Conservation (phyloP, 495 filamentous ascomycete genomes). For the Pyrenopolyporus hunteri region DNA sequence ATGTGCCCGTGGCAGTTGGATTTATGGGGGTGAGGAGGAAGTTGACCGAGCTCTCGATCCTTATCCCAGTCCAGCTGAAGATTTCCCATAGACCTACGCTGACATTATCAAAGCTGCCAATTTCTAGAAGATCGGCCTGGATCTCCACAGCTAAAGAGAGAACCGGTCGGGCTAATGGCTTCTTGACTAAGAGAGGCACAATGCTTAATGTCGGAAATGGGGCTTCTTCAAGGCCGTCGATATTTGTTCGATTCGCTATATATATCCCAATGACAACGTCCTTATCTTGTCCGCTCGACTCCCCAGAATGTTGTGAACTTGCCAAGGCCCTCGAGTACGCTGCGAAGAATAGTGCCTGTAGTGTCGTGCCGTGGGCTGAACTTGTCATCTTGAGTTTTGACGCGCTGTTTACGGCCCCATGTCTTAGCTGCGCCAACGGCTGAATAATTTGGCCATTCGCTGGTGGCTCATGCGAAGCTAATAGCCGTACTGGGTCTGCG, state of each 20-base stretch:
- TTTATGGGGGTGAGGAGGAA: conserved; percentile 52
- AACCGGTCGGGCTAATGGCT: conserved; percentile 2
- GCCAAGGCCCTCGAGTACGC: conserved; percentile 44
- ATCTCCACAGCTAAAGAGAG: conserved; percentile 41
- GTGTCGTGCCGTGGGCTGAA: conserved; percentile 41
- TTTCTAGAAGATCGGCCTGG: conserved; percentile 49
- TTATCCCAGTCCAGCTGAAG: conserved; percentile 53
- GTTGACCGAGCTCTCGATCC: conserved; percentile 61
- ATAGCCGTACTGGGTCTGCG: conserved; percentile 3
- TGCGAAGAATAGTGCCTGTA: conserved; percentile 54
- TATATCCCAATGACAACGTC: conserved; percentile 53
- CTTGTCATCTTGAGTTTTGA: conserved; percentile 20
- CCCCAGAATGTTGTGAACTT: neutral
- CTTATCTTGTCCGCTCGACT: neutral
- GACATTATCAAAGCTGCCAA: conserved; percentile 43
- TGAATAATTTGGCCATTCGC: neutral
- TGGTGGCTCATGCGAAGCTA: neutral
- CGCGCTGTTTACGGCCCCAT: conserved; percentile 29
- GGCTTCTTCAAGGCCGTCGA: conserved; percentile 18
- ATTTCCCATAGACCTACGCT: conserved; percentile 57
- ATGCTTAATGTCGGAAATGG: conserved; percentile 50
- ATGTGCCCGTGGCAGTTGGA: conserved; percentile 9
- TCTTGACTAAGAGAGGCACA: conserved; percentile 47
- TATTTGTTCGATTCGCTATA: conserved; percentile 48
- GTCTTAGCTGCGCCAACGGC: conserved; percentile 17